Evolutionary conservation across 768 basidiomycete genomes (phyloP).

Genomic region (Boletellus ananas): DNA sequence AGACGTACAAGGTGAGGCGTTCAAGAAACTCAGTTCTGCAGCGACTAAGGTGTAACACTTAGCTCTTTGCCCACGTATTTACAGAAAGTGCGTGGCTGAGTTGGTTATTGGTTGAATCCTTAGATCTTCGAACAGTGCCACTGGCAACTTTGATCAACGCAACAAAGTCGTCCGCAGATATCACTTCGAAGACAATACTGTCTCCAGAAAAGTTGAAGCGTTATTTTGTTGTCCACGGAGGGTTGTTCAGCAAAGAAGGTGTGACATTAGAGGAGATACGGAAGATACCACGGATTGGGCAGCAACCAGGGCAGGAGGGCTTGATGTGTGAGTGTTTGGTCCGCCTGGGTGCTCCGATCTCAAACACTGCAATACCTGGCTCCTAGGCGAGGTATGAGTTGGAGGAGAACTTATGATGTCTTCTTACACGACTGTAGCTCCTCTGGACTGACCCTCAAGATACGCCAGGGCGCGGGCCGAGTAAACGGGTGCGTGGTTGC

Average conservation of each 20-base stretch:
- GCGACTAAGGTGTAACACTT: slow-evolving; percentile 4
- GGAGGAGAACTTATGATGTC: not conserved
- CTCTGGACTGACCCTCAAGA: slow-evolving; percentile 98
- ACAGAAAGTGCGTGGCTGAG: slow-evolving; percentile 60
- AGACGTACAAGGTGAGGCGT: slow-evolving; percentile 75
- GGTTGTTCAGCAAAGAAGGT: slow-evolving; percentile 90
- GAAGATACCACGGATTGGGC: slow-evolving; percentile 80
- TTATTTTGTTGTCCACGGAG: slow-evolving; percentile 95
- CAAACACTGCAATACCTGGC: slow-evolving; percentile 8
- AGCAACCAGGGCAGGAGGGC: slow-evolving; percentile 92
- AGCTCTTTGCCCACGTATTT: slow-evolving; percentile 94
- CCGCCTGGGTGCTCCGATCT: not conserved
- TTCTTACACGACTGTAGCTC: slow-evolving; percentile 43
- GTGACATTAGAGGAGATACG: slow-evolving; percentile 93
- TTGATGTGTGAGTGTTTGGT: slow-evolving; percentile 75
- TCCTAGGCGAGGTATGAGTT: slow-evolving; percentile 56
- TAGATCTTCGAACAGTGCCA: slow-evolving; percentile 58
- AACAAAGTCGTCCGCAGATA: slow-evolving; percentile 49
- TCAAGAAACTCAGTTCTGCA: not conserved
- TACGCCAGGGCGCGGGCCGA: slow-evolving; percentile 84
- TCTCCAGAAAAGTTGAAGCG: slow-evolving; percentile 80
- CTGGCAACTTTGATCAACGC: slow-evolving; percentile 82
- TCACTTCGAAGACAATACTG: slow-evolving; percentile 56
- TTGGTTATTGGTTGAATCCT: not conserved
- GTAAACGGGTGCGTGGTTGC: slow-evolving; percentile 74